phyloP scores from a whole-genome alignment of 257 asterid species.

The Verbascum thapsus region DNA sequence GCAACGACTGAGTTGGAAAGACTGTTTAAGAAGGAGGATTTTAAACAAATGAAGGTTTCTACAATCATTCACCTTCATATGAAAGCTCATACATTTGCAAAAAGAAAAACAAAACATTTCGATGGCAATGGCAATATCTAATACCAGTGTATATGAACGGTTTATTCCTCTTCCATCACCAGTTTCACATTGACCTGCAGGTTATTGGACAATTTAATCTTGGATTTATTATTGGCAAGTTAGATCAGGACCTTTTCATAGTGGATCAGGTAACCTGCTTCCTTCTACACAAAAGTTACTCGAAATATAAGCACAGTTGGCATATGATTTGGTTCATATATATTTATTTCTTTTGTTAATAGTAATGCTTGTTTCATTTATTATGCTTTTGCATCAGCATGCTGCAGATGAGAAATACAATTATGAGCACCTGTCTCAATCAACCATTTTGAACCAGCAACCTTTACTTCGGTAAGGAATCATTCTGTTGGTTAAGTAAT shows the following conservation, averaged over 20 bases:
- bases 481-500: conserved; percentile 18
- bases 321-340: conserved; percentile 19
- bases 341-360: neutral
- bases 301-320: neutral
- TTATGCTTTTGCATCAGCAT: conserved; percentile 58
- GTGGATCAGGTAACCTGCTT: conserved; percentile 84
- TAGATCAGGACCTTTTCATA: conserved; percentile 83
- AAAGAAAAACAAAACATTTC: conserved; percentile 14
- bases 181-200: conserved; percentile 45
- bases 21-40: conserved; percentile 87
- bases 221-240: conserved; percentile 90
- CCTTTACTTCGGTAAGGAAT: conserved; percentile 80
- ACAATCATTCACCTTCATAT: conserved; percentile 24
- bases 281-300: conserved; percentile 27
- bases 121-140: conserved; percentile 19
- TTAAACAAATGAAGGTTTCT: conserved; percentile 79
- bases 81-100: conserved; percentile 21
- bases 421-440: conserved; percentile 76
- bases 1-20: conserved; percentile 91
- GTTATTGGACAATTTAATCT: conserved; percentile 97
- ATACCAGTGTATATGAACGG: neutral
- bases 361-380: conserved; percentile 22
- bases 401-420: conserved; percentile 99
- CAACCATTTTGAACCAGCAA: conserved; percentile 92
- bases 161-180: conserved; percentile 19